Conservation (phyloP, 441 rosid genomes). For the Bruguiera hainesii region DNA sequence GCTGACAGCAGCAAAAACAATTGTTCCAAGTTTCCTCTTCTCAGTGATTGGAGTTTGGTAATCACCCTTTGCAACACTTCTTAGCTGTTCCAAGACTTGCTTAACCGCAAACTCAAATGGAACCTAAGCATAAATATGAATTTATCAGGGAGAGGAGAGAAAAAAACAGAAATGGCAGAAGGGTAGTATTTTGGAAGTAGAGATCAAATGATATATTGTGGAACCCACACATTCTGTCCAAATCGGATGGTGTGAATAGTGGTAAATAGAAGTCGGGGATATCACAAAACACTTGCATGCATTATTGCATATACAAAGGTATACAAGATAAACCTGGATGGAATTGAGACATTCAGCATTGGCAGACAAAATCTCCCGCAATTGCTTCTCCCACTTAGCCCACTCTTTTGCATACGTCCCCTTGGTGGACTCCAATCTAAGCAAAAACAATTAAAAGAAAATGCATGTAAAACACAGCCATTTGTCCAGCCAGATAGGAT, state of each 20-base stretch:
- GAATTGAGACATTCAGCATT: slow-evolving; percentile 61
- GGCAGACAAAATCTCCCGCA: slow-evolving; percentile 45
- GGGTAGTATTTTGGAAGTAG: not conserved
- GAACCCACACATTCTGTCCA: not conserved
- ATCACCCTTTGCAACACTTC: slow-evolving; percentile 60
- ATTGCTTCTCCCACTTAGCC: slow-evolving; percentile 78
- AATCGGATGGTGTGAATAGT: not conserved
- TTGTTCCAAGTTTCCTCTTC: slow-evolving; percentile 64
- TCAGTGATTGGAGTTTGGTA: slow-evolving; percentile 55
- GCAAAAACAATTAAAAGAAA: slow-evolving; percentile 19
- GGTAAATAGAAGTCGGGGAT: not conserved
- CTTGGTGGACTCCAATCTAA: slow-evolving; percentile 75
- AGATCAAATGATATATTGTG: too few species aligned
- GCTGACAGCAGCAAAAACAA: slow-evolving; percentile 79
- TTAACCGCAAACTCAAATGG: slow-evolving; percentile 72
- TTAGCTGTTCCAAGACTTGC: slow-evolving; percentile 73
- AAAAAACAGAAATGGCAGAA: not conserved
- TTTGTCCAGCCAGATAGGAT: not conserved
- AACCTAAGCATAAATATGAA: slow-evolving; percentile 39
- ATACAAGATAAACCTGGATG: slow-evolving; percentile 53
- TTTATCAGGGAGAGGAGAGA: not conserved
- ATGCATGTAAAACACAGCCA: not conserved
- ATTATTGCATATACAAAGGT: not conserved
- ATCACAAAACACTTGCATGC: not conserved
- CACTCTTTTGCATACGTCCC: slow-evolving; percentile 78